phyloP scores from a whole-genome alignment of 2,329 filamentous ascomycete genomes.

The Boeremia exigua region DNA sequence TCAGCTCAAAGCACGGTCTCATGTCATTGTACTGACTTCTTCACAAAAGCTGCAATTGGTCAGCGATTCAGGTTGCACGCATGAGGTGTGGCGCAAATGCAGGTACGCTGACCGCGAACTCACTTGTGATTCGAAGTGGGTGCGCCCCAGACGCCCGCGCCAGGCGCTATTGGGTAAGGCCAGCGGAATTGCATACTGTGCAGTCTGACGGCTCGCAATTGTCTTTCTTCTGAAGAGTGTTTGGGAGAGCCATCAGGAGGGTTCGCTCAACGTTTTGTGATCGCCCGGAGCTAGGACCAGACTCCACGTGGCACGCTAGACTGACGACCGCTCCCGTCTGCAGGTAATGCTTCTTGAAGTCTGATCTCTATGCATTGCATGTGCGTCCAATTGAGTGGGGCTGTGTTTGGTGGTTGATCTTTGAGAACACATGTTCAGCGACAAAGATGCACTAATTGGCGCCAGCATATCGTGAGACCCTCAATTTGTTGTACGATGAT shows the following conservation, averaged over 20 bases:
- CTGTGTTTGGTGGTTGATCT: not conserved
- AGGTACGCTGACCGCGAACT: conserved; percentile 21
- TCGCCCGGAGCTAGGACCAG: conserved; percentile 9
- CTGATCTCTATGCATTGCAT: no score
- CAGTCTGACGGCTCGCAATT: not conserved
- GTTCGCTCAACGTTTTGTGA: conserved; percentile 7
- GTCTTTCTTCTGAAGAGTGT: not conserved
- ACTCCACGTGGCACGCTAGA: conserved; percentile 24
- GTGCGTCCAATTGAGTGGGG: not conserved
- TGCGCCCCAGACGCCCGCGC: conserved; percentile 32
- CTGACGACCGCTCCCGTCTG: not conserved
- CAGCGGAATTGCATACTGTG: conserved; percentile 33
- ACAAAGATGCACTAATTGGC: no score
- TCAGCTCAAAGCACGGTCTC: not conserved
- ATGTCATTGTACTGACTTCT: conserved; percentile 24
- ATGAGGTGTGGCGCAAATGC: conserved; percentile 7
- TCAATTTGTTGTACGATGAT: not conserved
- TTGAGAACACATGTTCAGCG: no score
- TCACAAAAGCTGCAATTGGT: conserved; percentile 43
- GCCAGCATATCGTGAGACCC: no score
- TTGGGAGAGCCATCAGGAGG: not conserved
- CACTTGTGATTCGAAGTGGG: conserved; percentile 44
- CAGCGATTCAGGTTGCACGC: conserved; percentile 15
- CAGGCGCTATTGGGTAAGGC: conserved; percentile 32
- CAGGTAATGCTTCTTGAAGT: not conserved